Conservation (phyloP, 2,329 filamentous ascomycete species). For the Aspergillus carbonarius region DNA sequence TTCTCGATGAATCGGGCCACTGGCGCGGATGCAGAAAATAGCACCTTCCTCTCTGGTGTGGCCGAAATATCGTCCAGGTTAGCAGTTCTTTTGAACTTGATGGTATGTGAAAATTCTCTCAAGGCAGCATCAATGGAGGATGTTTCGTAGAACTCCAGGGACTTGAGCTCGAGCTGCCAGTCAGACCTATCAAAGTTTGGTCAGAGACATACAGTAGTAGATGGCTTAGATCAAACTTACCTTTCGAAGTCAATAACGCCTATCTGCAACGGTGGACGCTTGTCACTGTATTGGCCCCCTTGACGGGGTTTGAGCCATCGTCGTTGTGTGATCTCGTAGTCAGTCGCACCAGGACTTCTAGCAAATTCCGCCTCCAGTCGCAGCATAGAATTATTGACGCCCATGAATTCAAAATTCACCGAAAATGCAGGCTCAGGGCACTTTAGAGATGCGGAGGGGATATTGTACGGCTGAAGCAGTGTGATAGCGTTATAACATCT, state of each 20-base stretch:
- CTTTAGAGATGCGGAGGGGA: constrained; percentile 20
- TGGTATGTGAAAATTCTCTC: constrained; percentile 30
- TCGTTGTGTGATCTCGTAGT: constrained; percentile 35
- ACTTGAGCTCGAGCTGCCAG: constrained; percentile 44
- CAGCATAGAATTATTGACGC: constrained; percentile 28
- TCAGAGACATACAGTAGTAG: neutral
- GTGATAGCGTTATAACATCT: constrained; percentile 29
- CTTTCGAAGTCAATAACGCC: constrained; percentile 38
- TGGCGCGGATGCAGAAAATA: constrained; percentile 26
- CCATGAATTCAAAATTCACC: constrained; percentile 43
- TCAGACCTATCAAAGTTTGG: constrained; percentile 33
- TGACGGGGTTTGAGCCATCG: constrained; percentile 37
- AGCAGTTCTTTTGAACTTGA: constrained; percentile 25
- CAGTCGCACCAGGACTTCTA: constrained; percentile 25
- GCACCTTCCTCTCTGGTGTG: constrained; percentile 29
- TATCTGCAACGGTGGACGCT: constrained; percentile 34
- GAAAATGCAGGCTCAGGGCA: constrained; percentile 35
- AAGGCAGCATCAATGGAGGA: constrained; percentile 28
- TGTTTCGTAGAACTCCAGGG: constrained; percentile 36
- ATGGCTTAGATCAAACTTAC: constrained; percentile 20
- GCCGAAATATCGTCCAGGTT: constrained; percentile 24
- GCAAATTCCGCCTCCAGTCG: constrained; percentile 41
- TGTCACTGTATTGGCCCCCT: constrained; percentile 20
- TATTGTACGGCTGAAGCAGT: constrained; percentile 30
- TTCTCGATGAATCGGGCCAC: constrained; percentile 41